Percentiles rank a stretch among this genome's conserved stretches.
Conservation (phyloP, 257 asterid species). For the Ophiorrhiza pumila region DNA sequence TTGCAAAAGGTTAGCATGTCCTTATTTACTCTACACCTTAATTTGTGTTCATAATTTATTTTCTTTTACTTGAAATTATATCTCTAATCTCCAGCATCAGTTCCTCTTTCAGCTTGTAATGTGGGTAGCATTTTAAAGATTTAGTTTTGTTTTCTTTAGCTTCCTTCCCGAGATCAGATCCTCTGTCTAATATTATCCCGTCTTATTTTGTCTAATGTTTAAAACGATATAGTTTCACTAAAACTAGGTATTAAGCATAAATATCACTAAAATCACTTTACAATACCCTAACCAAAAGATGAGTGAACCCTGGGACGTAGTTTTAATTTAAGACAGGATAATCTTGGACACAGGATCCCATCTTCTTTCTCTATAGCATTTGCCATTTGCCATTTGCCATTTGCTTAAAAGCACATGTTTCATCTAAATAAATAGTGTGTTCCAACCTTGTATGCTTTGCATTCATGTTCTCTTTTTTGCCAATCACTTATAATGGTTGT, state of each 20-base stretch:
- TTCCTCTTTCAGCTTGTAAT: not conserved
- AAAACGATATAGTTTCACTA: too few relatives aligned
- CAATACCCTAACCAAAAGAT: too few relatives aligned
- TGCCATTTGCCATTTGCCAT: not conserved
- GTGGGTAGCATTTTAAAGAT: not conserved
- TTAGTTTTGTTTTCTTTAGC: too few relatives aligned
- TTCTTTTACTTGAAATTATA: not conserved
- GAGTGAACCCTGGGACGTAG: too few relatives aligned
- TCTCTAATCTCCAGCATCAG: not conserved
- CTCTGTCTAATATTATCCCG: too few relatives aligned
- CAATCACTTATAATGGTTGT: not conserved
- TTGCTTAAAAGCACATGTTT: not conserved
- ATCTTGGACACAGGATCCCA: too few relatives aligned
- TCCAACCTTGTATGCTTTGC: not conserved
- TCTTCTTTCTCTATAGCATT: not conserved
- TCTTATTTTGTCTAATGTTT: too few relatives aligned
- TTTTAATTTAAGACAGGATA: too few relatives aligned
- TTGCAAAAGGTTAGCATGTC: constrained; percentile 69
- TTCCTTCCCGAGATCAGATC: too few relatives aligned
- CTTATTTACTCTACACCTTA: not conserved
- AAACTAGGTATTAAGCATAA: too few relatives aligned
- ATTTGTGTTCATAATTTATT: not conserved
- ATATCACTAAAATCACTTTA: too few relatives aligned
- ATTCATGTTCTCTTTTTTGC: not conserved
- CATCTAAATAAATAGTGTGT: not conserved